Evolutionary conservation across 352 stramenopile species (phyloP).

Genomic region (Phytophthora cactorum): DNA sequence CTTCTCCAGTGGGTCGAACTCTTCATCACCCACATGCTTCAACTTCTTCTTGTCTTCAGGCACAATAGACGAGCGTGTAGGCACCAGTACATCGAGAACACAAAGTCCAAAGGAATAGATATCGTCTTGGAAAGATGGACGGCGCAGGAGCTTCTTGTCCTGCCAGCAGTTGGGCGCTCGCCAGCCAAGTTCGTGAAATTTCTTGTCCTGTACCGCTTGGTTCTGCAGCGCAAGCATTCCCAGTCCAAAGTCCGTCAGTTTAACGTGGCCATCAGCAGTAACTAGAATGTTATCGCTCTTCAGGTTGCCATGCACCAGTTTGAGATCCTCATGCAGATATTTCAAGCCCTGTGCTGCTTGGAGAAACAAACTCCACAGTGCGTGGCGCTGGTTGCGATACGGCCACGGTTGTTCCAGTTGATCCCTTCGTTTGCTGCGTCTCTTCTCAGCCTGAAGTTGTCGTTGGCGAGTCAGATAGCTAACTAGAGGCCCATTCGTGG

Average conservation of each 20-base stretch:
- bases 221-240: slow-evolving; percentile 38
- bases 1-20: slow-evolving; percentile 19
- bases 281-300: slow-evolving; percentile 76
- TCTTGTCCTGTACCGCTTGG: slow-evolving; percentile 13
- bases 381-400: slow-evolving; percentile 18
- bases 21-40: slow-evolving; percentile 25
- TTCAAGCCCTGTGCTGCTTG: slow-evolving; percentile 53
- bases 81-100: slow-evolving; percentile 34
- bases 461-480: slow-evolving; percentile 16
- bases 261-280: slow-evolving; percentile 50
- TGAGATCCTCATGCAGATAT: slow-evolving; percentile 54
- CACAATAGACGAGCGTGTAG: slow-evolving; percentile 14
- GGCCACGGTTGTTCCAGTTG: not conserved
- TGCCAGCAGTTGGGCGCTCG: slow-evolving; percentile 28
- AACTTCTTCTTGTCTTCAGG: not conserved
- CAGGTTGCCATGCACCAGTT: slow-evolving; percentile 59
- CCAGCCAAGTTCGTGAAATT: slow-evolving; percentile 33
- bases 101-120: slow-evolving; percentile 41
- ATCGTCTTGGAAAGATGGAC: slow-evolving; percentile 34
- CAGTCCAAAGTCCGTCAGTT: slow-evolving; percentile 80
- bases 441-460: slow-evolving; percentile 10
- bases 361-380: slow-evolving; percentile 34
- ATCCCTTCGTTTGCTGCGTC: not conserved
- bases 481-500: slow-evolving; percentile 7
- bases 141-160: slow-evolving; percentile 16